Evolutionary conservation across 139 green algal genomes (phyloP).

Genomic region (Chlorella sorokiniana): DNA sequence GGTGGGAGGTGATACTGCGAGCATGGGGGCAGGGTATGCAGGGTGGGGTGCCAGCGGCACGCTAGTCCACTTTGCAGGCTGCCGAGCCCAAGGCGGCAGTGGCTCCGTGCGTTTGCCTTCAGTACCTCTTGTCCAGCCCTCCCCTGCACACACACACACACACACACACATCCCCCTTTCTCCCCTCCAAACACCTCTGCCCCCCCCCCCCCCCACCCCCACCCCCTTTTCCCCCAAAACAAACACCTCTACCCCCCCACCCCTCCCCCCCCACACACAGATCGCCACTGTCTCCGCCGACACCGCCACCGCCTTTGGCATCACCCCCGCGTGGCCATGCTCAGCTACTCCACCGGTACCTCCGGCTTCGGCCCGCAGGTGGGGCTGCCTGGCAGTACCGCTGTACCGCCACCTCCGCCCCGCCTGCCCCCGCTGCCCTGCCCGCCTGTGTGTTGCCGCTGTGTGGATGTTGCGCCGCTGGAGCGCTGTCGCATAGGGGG

Average conservation of each 20-base stretch:
- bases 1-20: too few relatives aligned
- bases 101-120: too few relatives aligned
- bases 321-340: constrained; percentile 88
- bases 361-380: constrained; percentile 72
- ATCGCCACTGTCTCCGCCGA: constrained; percentile 80
- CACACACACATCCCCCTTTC: not conserved
- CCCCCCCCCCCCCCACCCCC: not conserved
- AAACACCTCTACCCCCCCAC: not conserved
- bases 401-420: too few relatives aligned
- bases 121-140: not conserved
- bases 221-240: not conserved
- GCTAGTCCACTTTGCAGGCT: too few relatives aligned
- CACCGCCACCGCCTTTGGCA: constrained; percentile 85
- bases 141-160: not conserved
- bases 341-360: constrained; percentile 86
- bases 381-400: not conserved
- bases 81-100: too few relatives aligned
- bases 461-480: too few relatives aligned
- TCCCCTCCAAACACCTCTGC: not conserved
- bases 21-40: too few relatives aligned
- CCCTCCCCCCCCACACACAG: not conserved
- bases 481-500: too few relatives aligned
- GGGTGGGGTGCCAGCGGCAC: too few relatives aligned
- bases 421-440: too few relatives aligned
- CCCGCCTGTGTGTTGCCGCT: too few relatives aligned